phyloP scores from a whole-genome alignment of 2,329 filamentous ascomycete species.

The Thielaviopsis punctulata region DNA sequence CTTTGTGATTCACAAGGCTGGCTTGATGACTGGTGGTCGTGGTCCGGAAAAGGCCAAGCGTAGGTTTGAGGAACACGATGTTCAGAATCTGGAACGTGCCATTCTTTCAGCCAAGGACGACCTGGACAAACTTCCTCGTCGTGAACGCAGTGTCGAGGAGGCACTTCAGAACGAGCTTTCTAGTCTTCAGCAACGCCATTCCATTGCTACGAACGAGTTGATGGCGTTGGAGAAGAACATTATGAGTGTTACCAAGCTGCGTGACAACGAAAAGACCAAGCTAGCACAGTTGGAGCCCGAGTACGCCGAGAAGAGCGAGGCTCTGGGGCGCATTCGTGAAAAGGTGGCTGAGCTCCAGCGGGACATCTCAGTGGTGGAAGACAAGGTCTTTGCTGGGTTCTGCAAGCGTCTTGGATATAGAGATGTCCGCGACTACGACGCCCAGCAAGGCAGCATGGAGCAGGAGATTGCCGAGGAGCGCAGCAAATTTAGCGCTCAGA shows the following conservation, averaged over 20 bases:
- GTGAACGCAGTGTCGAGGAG: slow-evolving; percentile 65
- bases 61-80: slow-evolving; percentile 76
- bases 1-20: slow-evolving; percentile 92
- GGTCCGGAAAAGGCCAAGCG: slow-evolving; percentile 63
- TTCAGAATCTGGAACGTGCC: slow-evolving; percentile 65
- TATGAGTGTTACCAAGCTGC: slow-evolving; percentile 65
- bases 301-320: slow-evolving; percentile 51
- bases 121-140: slow-evolving; percentile 62
- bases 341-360: slow-evolving; percentile 35
- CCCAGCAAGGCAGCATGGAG: slow-evolving; percentile 79
- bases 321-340: slow-evolving; percentile 40
- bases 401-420: slow-evolving; percentile 74
- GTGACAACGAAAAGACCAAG: slow-evolving; percentile 55
- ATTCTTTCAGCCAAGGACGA: slow-evolving; percentile 62
- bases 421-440: slow-evolving; percentile 84
- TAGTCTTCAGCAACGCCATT: slow-evolving; percentile 61
- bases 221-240: slow-evolving; percentile 67
- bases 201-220: slow-evolving; percentile 57
- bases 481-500: slow-evolving; percentile 71
- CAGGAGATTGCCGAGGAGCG: slow-evolving; percentile 80
- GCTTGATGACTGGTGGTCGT: slow-evolving; percentile 89
- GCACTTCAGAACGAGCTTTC: slow-evolving; percentile 60
- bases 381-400: slow-evolving; percentile 72
- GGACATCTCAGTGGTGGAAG: slow-evolving; percentile 66
- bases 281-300: slow-evolving; percentile 63